These are phyloP conservation scores for Macadamia tetraphylla DNA, from an alignment of 164 flowering plant genomes.

Conservation along the genomic window DNA sequence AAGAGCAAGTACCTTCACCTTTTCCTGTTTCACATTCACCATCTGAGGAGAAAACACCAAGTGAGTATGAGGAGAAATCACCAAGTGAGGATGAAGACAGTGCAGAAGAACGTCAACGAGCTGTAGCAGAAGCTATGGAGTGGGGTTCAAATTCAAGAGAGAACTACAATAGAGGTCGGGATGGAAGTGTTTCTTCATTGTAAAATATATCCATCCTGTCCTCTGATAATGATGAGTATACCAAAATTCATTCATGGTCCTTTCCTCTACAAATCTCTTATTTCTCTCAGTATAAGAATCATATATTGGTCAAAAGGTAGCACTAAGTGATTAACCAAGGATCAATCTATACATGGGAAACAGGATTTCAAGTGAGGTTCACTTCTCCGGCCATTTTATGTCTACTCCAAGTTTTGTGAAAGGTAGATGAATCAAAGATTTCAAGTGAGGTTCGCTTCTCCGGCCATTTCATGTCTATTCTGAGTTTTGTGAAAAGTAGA, in stretches of 20 bases:
- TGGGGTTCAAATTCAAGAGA: slow-evolving; percentile 35
- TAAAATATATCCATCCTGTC: slow-evolving; percentile 1
- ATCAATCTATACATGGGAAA: background rate
- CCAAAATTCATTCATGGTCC: background rate
- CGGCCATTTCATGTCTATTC: no score
- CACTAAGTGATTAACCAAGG: background rate
- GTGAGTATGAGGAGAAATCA: background rate
- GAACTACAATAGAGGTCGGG: slow-evolving; percentile 1
- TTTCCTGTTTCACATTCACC: background rate
- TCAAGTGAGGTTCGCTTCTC: no score
- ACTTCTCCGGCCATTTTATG: slow-evolving; percentile 4
- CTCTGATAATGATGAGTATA: background rate
- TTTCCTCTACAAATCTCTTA: background rate
- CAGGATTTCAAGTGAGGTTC: slow-evolving; percentile 5
- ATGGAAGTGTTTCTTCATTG: slow-evolving; percentile 13
- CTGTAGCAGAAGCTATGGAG: slow-evolving; percentile 48
- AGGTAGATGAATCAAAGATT: no score
- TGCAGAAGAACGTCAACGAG: slow-evolving; percentile 26
- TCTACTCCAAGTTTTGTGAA: background rate
- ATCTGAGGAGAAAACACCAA: background rate
- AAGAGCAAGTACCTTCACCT: background rate
- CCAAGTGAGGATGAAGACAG: slow-evolving; percentile 8
- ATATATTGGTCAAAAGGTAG: background rate
- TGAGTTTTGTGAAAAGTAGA: no score
- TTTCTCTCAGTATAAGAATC: background rate